Evolutionary conservation across 2,329 filamentous ascomycete genomes (phyloP), one percentile per base, ranked within the genome.

Genomic region (Metarhizium album): DNA sequence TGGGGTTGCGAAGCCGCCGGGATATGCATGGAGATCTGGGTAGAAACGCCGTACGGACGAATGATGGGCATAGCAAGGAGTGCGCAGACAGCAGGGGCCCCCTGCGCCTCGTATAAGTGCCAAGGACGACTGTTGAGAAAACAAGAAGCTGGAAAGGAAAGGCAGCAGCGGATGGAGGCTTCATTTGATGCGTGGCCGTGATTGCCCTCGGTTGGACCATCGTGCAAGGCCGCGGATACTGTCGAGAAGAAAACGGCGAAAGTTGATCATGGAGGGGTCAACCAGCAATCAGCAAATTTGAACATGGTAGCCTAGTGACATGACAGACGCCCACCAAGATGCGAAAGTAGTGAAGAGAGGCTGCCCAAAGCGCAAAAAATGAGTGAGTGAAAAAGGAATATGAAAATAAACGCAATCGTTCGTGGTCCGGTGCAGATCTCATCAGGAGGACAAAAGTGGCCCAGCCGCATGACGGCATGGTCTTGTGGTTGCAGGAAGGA

Each of bases 401-500:
- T 8, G 20, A 22, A 16, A 5, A 40, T 40, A 29, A 29, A 29
- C 27, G 37, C 37, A 40, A 20, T 40, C 18, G 16, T 20, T 35
- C 46, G 29, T 23, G 33, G 3, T 50, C 22, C 18, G 42, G 42
- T 46, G 42, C 48, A 45, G 31, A 49, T 46, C 42, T 20, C 9
- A 31, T 48, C 35, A 42, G 46, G 35, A n/a, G 46, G 35, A 48
- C 46, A 42, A 33, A 42, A 16, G 37, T 50, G 42, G 22, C 48
- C 42, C 29, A n/a, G n/a, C n/a, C n/a, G n/a, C 38, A 46, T 50
- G 48, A 50, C 48, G 33, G 45, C 48, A 50, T 38, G 48, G 14
- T 22, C 23, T 9, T 14, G 16, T 38, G 35, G 35, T 18, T 14
- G 16, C 37, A 18, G 37, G 37, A 40, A 40, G 37, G 37, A 5